phyloP scores from a whole-genome alignment of 306 rosid species.

The Acacia crassicarpa region DNA sequence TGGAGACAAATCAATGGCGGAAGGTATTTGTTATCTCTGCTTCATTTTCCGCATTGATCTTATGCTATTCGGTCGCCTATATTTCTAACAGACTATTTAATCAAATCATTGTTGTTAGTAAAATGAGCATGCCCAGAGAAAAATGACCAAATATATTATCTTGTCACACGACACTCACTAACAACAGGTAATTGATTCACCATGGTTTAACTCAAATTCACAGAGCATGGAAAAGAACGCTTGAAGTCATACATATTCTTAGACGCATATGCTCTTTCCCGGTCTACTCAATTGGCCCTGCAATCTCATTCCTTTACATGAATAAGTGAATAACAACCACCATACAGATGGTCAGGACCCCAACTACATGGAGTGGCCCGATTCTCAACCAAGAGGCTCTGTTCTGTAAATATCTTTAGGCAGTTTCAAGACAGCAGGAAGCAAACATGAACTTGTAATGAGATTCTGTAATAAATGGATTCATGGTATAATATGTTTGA shows the following conservation, averaged over 20 bases:
- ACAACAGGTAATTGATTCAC: background rate
- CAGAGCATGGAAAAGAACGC: conserved; percentile 26
- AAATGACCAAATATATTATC: too few relatives aligned
- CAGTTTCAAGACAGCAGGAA: conserved; percentile 34
- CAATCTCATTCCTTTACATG: conserved; percentile 31
- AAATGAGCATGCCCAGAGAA: too few relatives aligned
- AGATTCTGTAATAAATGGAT: too few relatives aligned
- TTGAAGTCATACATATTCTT: conserved; percentile 14
- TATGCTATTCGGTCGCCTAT: too few relatives aligned
- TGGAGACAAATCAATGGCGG: too few relatives aligned
- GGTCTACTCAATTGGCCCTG: conserved; percentile 41
- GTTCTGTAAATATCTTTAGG: conserved; percentile 48
- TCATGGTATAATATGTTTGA: too few relatives aligned
- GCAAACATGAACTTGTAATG: too few relatives aligned
- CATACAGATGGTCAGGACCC: background rate
- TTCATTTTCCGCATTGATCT: too few relatives aligned
- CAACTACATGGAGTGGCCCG: conserved; percentile 39
- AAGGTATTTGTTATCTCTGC: too few relatives aligned
- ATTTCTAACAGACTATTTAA: background rate
- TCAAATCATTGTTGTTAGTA: background rate
- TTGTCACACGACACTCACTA: too few relatives aligned
- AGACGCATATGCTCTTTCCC: conserved; percentile 28
- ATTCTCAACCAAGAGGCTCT: conserved; percentile 40
- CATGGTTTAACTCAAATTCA: background rate
- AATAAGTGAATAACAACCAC: background rate